Evolutionary conservation across 169 alveolate genomes (phyloP), one percentile per base, ranked within the genome.

Genomic region (Cryptosporidium xiaoi): DNA sequence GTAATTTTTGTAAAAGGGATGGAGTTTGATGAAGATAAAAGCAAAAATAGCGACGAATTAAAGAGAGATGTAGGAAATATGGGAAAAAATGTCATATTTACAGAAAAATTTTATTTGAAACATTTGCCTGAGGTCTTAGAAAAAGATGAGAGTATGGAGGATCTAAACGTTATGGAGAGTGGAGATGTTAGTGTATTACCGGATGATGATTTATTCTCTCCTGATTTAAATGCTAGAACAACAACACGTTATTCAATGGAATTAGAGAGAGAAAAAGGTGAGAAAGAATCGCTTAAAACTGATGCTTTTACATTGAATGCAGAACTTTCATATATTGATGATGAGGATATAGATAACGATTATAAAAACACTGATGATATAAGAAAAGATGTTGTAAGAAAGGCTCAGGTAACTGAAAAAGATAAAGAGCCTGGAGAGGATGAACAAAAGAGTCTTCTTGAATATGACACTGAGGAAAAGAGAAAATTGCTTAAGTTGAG

Each of bases 81-180:
- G 12, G 66, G 64, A 51, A 58, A 60, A 34, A 20, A 60, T 46
- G 64, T 77, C 3, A 13, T 27, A 27, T 77, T 60, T 44, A 77
- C 87, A n/a, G 87, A 77, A 20, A 50, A 60, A 58, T 77, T 77
- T 62, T 77, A 29, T 34, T 62, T 60, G 48, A 77, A 77, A 10
- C 64, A 77, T 77, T 15, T 77, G 12, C 87, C 87, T 2, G 71
- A 33, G 8, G 87, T 71, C 7, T 3, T 58, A 36, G 87, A 48
- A 56, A 71, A 44, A 13, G 62, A 44, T n/a, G 87, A 40, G 20
- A 60, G 62, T 12, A 16, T 3, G 34, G 87, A 77, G 0, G 65
- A n/a, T 50, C 29, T n/a, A 34, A 62, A 40, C 7, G 33, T n/a
- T 16, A n/a, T 53, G 64, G 64, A 53, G 12, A 13, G 29, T 53